Evolutionary conservation across 208 protist genomes (phyloP), one percentile per base, ranked within the genome.

Genomic region (Willaertia magna): DNA sequence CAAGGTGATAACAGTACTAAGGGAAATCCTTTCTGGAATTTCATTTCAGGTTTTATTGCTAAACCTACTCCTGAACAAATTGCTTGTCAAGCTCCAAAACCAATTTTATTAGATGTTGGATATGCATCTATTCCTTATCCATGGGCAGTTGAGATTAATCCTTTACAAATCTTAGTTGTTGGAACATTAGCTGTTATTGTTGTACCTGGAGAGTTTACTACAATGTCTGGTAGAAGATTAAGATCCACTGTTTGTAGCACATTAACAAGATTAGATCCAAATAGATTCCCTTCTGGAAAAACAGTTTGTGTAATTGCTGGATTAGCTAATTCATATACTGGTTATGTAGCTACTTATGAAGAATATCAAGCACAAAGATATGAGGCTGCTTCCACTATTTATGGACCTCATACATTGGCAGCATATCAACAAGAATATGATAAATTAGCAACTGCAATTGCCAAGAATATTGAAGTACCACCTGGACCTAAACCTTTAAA

Each of bases 21-120:
- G 16, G 76, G 76, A 81, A 83, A 83, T 55, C 78, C 78, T 43
- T 83, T 83, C n/a, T 83, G 78, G 78, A 55, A 83, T 22, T 55
- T 55, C n/a, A 43, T 83, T 55, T 47, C 34, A 6, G 9, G n/a
- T 42, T 83, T 83, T 55, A 55, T 83, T 43, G 46, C 46, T 40
- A 49, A 83, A 39, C 78, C 78, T 20, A 83, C 78, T 26, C 34
- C 40, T 59, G 78, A 83, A 83, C 78, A 83, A 83, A 83, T 43
- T 30, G 9, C 4, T 22, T 83, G 78, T 55, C 78, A 83, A 55
- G 0, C 78, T 22, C 78, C 78, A 83, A 83, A 83, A 55, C 78
- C 78, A 39, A 83, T 83, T 43, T 40, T 83, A 0, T 83, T 83
- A 42, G 78, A 83, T 55, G 78, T 83, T 20, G 78, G 78, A 42